Evolutionary conservation across 2,329 filamentous ascomycete species (phyloP), one percentile per base, ranked within the genome.

Genomic region (Sclerotinia trifoliorum): DNA sequence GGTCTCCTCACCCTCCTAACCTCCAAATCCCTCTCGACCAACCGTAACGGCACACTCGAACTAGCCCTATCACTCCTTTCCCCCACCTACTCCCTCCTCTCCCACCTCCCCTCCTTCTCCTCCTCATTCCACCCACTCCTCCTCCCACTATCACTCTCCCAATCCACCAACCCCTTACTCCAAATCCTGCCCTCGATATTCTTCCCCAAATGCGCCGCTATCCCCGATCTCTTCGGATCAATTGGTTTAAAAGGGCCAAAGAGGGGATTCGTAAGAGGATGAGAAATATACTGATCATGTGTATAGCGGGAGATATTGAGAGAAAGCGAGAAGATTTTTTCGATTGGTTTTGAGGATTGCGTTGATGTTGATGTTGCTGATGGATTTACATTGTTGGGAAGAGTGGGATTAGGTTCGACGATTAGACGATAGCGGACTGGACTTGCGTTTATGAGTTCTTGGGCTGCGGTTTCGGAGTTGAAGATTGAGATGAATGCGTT

Each of bases 401-500:
- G 66, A 17, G 54, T 5, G 39, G 39, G 44, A 57, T 68, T 57
- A 32, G 60, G 26, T 52, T 71, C 65, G 54, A 63, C 26, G 42
- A 72, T 68, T 10, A 78, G 54, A 2, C 68, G 70, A 68, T 77
- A 78, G 62, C 74, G 75, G 48, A 78, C 70, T 3, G 75, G 76
- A 17, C 72, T 73, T 21, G 69, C 66, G 48, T 75, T 72, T 4
- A 75, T 49, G 2, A 73, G 48, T 19, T 68, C 67, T 56, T 66
- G 46, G 32, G 73, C 74, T 1, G 75, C 70, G 15, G 70, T 55
- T n/a, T 60, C 54, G 49, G 70, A 68, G 35, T 46, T 49, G 71
- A 75, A 77, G n/a, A 76, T 68, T 8, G 71, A 51, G 26, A 77
- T 55, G 70, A 78, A 78, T 35, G 76, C 68, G 56, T 78, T 75